A percentile compares a stretch with the other conserved stretches of the same genome.
Evolutionary conservation across 2,329 filamentous ascomycete species (phyloP).

Genomic region (Talaromyces albobiverticillius): DNA sequence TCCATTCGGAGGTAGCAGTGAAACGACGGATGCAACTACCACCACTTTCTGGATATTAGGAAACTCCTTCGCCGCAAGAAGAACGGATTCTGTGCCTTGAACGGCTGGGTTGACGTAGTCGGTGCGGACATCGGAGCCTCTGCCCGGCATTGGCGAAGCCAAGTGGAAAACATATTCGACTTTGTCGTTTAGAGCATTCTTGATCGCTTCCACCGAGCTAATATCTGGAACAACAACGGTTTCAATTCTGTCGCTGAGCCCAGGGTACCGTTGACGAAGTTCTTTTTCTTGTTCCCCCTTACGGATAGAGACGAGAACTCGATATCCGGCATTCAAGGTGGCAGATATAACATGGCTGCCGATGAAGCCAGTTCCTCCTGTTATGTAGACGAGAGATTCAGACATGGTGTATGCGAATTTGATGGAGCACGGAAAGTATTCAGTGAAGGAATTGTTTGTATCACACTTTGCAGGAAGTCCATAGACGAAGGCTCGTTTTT

Average conservation of each 20-base stretch:
- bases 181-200: slow-evolving; percentile 9
- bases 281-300: slow-evolving; percentile 16
- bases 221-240: slow-evolving; percentile 20
- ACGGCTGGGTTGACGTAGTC: slow-evolving; percentile 22
- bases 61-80: slow-evolving; percentile 18
- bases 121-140: background rate
- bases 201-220: slow-evolving; percentile 11
- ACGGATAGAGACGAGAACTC: slow-evolving; percentile 19
- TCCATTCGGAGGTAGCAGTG: background rate
- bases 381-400: slow-evolving; percentile 19
- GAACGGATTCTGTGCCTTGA: slow-evolving; percentile 19
- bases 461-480: no score
- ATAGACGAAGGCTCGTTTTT: no score
- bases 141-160: slow-evolving; percentile 17
- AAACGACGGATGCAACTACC: slow-evolving; percentile 3
- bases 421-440: no score
- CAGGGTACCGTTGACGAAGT: slow-evolving; percentile 11
- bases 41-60: slow-evolving; percentile 24
- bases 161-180: slow-evolving; percentile 22
- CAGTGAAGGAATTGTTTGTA: no score
- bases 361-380: slow-evolving; percentile 25
- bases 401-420: background rate
- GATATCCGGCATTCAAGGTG: slow-evolving; percentile 19
- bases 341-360: slow-evolving; percentile 16
- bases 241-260: slow-evolving; percentile 15